phyloP scores from a whole-genome alignment of 208 protist species.

The Crithidia bombi region DNA sequence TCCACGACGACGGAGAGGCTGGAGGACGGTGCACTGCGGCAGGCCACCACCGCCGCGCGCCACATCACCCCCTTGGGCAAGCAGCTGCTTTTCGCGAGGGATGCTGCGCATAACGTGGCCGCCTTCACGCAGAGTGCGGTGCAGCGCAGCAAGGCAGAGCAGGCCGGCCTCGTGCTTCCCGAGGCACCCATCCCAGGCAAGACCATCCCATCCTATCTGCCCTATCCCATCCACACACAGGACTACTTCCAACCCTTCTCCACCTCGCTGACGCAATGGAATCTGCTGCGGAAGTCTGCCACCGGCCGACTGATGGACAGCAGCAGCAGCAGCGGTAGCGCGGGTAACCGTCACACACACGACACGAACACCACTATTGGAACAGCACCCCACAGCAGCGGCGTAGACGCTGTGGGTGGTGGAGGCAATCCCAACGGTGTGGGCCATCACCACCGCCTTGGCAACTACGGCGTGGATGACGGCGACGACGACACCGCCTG shows the following conservation, averaged over 20 bases:
- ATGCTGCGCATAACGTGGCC: conserved; percentile 51
- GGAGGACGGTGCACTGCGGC: conserved; percentile 56
- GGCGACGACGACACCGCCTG: background rate
- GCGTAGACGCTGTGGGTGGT: background rate
- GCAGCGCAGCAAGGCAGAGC: conserved; percentile 70
- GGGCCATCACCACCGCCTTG: conserved; percentile 10
- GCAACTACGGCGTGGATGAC: conserved; percentile 2
- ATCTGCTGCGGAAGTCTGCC: conserved; percentile 83
- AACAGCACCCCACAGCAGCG: background rate
- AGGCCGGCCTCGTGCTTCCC: conserved; percentile 59
- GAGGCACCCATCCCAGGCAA: conserved; percentile 57
- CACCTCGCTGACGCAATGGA: conserved; percentile 74
- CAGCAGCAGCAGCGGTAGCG: conserved; percentile 11
- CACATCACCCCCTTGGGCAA: conserved; percentile 81
- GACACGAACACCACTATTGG: background rate
- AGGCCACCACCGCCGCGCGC: conserved; percentile 59
- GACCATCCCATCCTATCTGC: conserved; percentile 70
- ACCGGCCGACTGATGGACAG: conserved; percentile 41
- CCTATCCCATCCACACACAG: conserved; percentile 59
- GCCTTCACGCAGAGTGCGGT: conserved; percentile 67
- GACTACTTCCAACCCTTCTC: conserved; percentile 85
- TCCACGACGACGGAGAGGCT: conserved; percentile 3
- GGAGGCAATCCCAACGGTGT: no score
- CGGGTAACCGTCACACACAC: background rate
- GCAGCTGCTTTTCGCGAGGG: conserved; percentile 72